Conservation (phyloP, 1,284 basidiomycete species). For the Ustilago tritici region DNA sequence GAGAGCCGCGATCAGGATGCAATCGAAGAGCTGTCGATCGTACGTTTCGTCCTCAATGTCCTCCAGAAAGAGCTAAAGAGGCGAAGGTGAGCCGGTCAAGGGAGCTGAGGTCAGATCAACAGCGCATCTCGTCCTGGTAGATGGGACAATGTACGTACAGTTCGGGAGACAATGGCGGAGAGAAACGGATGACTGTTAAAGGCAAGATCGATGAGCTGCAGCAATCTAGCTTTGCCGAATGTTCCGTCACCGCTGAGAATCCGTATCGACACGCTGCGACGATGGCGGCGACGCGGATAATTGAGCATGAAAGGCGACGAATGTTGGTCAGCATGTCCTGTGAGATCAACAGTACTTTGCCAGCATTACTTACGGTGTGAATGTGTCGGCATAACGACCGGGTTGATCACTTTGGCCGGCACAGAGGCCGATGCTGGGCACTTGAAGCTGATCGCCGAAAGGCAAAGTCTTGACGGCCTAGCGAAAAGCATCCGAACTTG, state of each 20-base stretch:
- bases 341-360: not conserved
- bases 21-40: conserved; percentile 17
- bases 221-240: not conserved
- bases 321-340: not conserved
- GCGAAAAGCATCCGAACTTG: not conserved
- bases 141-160: conserved; percentile 13
- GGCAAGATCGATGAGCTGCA: conserved; percentile 24
- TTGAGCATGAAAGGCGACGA: not conserved
- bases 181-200: conserved; percentile 44
- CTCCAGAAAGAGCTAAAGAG: conserved; percentile 8
- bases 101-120: not conserved
- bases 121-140: not conserved
- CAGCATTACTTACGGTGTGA: not conserved
- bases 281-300: not conserved
- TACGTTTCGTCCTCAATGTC: not conserved
- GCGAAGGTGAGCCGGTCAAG: not conserved
- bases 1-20: conserved; percentile 22
- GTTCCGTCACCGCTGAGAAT: not conserved
- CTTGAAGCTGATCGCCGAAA: conserved; percentile 19
- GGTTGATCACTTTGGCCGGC: not conserved
- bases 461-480: conserved; percentile 6
- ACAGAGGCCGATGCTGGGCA: not conserved
- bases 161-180: conserved; percentile 27
- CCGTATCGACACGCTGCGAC: not conserved
- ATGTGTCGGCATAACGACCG: not conserved